phyloP scores from a whole-genome alignment of 306 rosid species.

The Prunus fruticosa region DNA sequence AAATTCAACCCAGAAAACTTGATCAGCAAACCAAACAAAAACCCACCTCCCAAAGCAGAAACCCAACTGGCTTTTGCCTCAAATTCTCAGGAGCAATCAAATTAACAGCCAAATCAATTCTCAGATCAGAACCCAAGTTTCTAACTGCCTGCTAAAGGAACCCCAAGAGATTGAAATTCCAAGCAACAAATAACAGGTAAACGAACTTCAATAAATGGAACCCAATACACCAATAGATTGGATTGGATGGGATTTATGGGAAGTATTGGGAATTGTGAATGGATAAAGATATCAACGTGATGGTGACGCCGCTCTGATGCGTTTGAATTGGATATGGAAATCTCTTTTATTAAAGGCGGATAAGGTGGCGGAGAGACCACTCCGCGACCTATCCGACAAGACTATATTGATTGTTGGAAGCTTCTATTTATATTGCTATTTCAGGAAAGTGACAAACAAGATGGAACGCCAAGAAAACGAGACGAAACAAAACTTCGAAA shows the following conservation, averaged over 20 bases:
- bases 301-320: conserved; percentile 27
- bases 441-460: not conserved
- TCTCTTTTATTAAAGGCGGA: not conserved
- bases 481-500: not conserved
- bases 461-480: not conserved
- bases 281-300: conserved; percentile 32
- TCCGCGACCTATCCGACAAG: conserved; percentile 5
- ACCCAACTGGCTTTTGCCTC: not conserved
- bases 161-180: not conserved
- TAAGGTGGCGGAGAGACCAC: not conserved
- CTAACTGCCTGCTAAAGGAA: not conserved
- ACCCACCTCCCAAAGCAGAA: not conserved
- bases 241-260: not conserved
- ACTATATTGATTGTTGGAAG: not conserved
- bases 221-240: not conserved
- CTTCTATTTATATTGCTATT: not conserved
- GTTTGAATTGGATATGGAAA: not conserved
- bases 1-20: not conserved
- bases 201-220: not conserved
- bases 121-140: not conserved
- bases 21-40: not conserved
- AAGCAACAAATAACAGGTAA: not conserved
- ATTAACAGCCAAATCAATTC: not conserved
- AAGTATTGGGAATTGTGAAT: conserved; percentile 30
- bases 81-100: not conserved